These are phyloP conservation scores for Lactarius trivialis DNA, from an alignment of 768 basidiomycete genomes.

Conservation along the genomic window DNA sequence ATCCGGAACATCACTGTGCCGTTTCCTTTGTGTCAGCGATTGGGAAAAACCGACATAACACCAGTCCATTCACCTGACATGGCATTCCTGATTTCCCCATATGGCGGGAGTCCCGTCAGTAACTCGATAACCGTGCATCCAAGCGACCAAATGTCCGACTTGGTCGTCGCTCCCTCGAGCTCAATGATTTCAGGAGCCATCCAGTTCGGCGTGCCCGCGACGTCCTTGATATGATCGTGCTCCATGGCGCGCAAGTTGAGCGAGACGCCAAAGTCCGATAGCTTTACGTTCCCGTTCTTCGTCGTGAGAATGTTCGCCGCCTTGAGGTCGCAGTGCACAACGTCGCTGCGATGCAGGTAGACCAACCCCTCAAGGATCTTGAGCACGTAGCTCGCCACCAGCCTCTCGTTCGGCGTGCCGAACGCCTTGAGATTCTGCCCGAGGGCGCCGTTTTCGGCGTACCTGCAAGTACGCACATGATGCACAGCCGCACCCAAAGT, in stretches of 20 bases:
- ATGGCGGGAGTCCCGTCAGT: constrained; percentile 87
- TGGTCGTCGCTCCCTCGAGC: constrained; percentile 86
- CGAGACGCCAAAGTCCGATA: constrained; percentile 96
- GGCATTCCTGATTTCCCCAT: constrained; percentile 79
- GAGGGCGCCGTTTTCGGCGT: constrained; percentile 93
- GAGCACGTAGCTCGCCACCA: constrained; percentile 89
- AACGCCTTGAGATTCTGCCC: constrained; percentile 90
- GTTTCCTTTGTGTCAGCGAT: background rate
- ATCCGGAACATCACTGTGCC: constrained; percentile 89
- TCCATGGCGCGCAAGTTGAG: constrained; percentile 91
- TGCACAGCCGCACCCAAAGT: background rate
- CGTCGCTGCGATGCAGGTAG: constrained; percentile 83
- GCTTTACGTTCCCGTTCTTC: constrained; percentile 91
- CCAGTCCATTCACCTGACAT: constrained; percentile 62
- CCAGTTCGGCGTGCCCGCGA: constrained; percentile 97
- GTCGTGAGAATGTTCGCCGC: constrained; percentile 98
- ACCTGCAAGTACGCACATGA: constrained; percentile 46
- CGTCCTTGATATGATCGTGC: constrained; percentile 71
- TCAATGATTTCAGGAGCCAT: constrained; percentile 99
- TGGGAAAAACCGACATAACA: background rate
- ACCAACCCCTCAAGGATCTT: constrained; percentile 95
- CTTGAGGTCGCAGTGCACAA: constrained; percentile 97
- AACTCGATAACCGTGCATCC: constrained; percentile 94
- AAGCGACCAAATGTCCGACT: constrained; percentile 93
- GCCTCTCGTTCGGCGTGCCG: constrained; percentile 85